Conservation (phyloP, 2,329 filamentous ascomycete genomes). For the Leptographium radiaticola region DNA sequence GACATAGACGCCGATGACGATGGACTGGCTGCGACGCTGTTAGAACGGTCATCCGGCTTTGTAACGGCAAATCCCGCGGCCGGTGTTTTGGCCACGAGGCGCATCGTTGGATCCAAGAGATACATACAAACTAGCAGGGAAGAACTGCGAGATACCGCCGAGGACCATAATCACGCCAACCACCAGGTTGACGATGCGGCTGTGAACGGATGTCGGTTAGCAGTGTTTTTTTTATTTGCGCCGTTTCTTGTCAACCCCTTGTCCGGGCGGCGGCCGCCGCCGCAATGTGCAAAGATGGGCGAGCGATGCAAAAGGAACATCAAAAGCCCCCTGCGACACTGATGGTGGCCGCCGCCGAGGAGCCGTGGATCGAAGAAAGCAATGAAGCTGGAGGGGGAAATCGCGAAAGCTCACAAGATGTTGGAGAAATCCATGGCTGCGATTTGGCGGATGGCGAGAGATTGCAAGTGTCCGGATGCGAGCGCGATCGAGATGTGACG, state of each 20-base stretch:
- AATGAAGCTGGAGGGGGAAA: conserved; percentile 1
- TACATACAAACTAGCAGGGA: conserved; percentile 46
- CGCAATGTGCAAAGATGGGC: background rate
- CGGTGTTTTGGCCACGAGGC: too few species aligned
- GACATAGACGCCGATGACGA: conserved; percentile 76
- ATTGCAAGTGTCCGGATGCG: background rate
- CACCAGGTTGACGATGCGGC: conserved; percentile 87
- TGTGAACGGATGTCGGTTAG: conserved; percentile 24
- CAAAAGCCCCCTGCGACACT: background rate
- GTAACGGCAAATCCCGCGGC: background rate
- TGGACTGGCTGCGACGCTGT: conserved; percentile 39
- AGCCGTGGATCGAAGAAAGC: too few species aligned
- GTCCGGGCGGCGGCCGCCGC: background rate
- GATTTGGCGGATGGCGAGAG: background rate
- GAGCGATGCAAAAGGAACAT: background rate
- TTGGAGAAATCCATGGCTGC: conserved; percentile 77
- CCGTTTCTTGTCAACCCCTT: background rate
- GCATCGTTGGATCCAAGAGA: background rate
- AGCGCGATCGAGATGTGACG: background rate
- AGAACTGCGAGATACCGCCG: conserved; percentile 67
- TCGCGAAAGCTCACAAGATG: conserved; percentile 56
- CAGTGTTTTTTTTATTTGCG: background rate
- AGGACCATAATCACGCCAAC: conserved; percentile 79
- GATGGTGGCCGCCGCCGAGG: too few species aligned
- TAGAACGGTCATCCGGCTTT: background rate